Evolutionary conservation across 2,329 filamentous ascomycete genomes (phyloP).

Genomic region (Fusarium aywerte): DNA sequence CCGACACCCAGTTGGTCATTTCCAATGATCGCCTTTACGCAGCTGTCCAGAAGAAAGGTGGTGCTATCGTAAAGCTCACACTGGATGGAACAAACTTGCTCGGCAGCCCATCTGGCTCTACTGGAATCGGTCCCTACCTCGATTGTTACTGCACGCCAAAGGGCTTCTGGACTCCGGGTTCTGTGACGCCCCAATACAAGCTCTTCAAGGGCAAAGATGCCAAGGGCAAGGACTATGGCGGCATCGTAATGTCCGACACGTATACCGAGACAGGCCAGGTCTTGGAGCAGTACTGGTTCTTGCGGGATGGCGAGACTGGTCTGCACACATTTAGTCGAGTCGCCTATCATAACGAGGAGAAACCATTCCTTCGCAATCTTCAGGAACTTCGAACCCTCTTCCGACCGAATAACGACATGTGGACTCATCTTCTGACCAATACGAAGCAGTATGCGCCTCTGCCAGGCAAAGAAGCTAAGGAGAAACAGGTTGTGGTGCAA

Average conservation of each 20-base stretch:
- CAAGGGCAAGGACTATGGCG: slow-evolving; percentile 64
- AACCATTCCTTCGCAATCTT: slow-evolving; percentile 66
- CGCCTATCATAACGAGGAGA: slow-evolving; percentile 67
- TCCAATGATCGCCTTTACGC: slow-evolving; percentile 54
- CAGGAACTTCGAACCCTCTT: slow-evolving; percentile 72
- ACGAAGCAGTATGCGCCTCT: slow-evolving; percentile 63
- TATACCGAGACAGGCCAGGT: slow-evolving; percentile 67
- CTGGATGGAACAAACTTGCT: slow-evolving; percentile 61
- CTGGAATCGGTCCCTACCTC: slow-evolving; percentile 67
- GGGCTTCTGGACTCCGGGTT: slow-evolving; percentile 69
- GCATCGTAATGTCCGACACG: slow-evolving; percentile 68
- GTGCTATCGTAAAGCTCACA: slow-evolving; percentile 51
- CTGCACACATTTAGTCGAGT: slow-evolving; percentile 70
- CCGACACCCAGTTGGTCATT: slow-evolving; percentile 49
- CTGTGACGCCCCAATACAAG: slow-evolving; percentile 57
- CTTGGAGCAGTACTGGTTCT: slow-evolving; percentile 73
- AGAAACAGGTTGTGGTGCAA: slow-evolving; percentile 63
- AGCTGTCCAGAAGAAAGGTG: slow-evolving; percentile 52
- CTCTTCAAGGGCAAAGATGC: slow-evolving; percentile 59
- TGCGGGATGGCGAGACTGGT: slow-evolving; percentile 70
- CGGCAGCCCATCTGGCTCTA: slow-evolving; percentile 51
- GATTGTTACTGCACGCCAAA: slow-evolving; percentile 71
- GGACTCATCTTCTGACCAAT: slow-evolving; percentile 71
- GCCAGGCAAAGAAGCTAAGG: slow-evolving; percentile 50
- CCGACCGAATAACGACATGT: slow-evolving; percentile 67